These are phyloP conservation scores for Nitzschia sp. DNA, from an alignment of 108 stramenopile species.

Conservation along the genomic window DNA sequence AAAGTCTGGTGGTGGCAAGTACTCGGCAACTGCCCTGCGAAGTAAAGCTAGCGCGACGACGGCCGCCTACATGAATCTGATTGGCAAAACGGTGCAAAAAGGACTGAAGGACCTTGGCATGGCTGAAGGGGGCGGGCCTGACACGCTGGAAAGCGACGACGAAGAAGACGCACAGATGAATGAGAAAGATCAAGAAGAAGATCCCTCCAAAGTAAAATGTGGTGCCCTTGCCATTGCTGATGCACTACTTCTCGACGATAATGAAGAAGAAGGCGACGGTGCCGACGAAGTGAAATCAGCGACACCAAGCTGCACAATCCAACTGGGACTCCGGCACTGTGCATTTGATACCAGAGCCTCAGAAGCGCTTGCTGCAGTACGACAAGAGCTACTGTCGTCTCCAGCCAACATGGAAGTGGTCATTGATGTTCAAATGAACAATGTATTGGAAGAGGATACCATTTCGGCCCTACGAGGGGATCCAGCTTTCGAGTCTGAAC, in stretches of 20 bases:
- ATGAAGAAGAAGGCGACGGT: constrained; percentile 3
- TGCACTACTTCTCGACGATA: constrained; percentile 33
- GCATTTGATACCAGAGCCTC: constrained; percentile 65
- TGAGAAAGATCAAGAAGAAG: constrained; percentile 39
- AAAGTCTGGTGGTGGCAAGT: constrained; percentile 52
- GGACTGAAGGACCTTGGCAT: constrained; percentile 62
- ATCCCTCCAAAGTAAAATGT: constrained; percentile 47
- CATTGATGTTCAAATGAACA: constrained; percentile 72
- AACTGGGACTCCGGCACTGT: constrained; percentile 63
- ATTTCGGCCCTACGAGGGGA: constrained; percentile 48
- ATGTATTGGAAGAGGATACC: constrained; percentile 60
- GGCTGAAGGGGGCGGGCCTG: constrained; percentile 27
- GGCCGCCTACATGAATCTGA: constrained; percentile 60
- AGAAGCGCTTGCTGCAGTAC: constrained; percentile 73
- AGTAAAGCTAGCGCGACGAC: constrained; percentile 76
- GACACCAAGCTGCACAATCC: background rate
- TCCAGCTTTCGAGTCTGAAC: constrained; percentile 16
- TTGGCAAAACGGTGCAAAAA: constrained; percentile 59
- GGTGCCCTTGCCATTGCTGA: constrained; percentile 64
- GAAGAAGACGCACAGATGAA: constrained; percentile 61
- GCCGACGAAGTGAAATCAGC: background rate
- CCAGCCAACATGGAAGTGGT: constrained; percentile 30
- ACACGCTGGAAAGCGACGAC: constrained; percentile 59
- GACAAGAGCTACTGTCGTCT: constrained; percentile 19
- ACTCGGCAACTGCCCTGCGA: constrained; percentile 57